Evolutionary conservation across 139 green algal genomes (phyloP), one percentile per base, ranked within the genome.

Genomic region (Closterium sp.): DNA sequence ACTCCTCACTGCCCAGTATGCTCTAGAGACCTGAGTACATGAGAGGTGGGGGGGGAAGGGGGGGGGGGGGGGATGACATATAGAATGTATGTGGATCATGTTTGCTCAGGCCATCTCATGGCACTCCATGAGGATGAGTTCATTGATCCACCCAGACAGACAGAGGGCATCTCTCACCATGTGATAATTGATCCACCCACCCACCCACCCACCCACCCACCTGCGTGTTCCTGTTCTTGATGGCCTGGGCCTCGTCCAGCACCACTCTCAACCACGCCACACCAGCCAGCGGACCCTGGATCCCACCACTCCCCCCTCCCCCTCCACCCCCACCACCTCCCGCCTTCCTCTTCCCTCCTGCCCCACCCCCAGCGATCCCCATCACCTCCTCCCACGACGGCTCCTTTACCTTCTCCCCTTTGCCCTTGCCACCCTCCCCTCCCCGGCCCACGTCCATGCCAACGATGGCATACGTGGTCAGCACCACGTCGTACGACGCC

Each of bases 211-310:
- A n/a, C n/a, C n/a, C n/a, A 4, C 81, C 25, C 32, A 93, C 90
- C 90, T 94, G 91, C 1, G 91, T 94, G 33, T 69, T 69, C 9
- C 34, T 6, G 92, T 99, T 99, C 95, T 99, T 99, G 93, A 95
- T 98, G 94, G 91, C 95, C 91, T 99, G 97, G 1, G 96, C 97
- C 95, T 99, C 97, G 93, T 99, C 97, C 33, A 99, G 91, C 34
- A 99, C 96, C 64, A 99, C 96, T 30, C 95, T 86, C 38, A 88
- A 55, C 94, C 94, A 95, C 19, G 64, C 28, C 8, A 93, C 33
- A 16, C 87, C 4, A 10, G 33, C 76, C 28, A 95, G 94, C 8
- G 87, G 36, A n/a, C 87, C 89, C 85, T 32, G 85, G 10, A 21
- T 30, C 35, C 28, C 35, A 9, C 28, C 89, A 36, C 81, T 88